Evolutionary conservation across 192 early-diverging fungal species (phyloP).

Genomic region (Umbelopsis isabellina): DNA sequence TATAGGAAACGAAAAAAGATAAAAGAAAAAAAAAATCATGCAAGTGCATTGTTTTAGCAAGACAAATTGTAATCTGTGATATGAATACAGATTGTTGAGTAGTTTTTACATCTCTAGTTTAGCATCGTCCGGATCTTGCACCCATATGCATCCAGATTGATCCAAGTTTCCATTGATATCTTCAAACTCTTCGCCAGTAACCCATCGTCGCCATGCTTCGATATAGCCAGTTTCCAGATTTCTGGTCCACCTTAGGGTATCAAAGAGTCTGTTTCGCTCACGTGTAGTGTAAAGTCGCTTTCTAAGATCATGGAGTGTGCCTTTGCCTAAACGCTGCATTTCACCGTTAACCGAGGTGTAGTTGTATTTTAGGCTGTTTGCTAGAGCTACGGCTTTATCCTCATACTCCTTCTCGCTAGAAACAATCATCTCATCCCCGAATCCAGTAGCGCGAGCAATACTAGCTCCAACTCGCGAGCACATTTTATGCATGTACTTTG

Average conservation of each 20-base stretch:
- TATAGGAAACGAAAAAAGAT: conserved; percentile 26
- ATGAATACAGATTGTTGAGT: background rate
- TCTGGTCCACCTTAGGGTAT: conserved; percentile 84
- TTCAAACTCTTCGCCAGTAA: conserved; percentile 60
- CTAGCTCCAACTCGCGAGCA: conserved; percentile 88
- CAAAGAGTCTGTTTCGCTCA: conserved; percentile 83
- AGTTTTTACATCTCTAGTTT: background rate
- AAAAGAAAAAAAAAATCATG: conserved; percentile 5
- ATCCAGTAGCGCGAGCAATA: conserved; percentile 82
- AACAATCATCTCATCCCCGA: conserved; percentile 70
- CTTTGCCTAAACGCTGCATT: conserved; percentile 48
- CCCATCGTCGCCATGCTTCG: conserved; percentile 79
- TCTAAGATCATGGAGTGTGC: conserved; percentile 66
- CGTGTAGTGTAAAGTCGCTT: conserved; percentile 73
- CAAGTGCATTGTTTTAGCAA: background rate
- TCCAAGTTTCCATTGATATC: conserved; percentile 26
- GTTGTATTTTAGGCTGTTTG: conserved; percentile 50
- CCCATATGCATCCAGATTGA: conserved; percentile 45
- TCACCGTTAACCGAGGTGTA: conserved; percentile 38
- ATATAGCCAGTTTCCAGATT: conserved; percentile 75
- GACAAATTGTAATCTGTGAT: no score
- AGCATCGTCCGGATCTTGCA: conserved; percentile 43
- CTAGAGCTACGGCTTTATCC: conserved; percentile 66
- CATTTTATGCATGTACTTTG: conserved; percentile 88
- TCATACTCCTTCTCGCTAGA: conserved; percentile 65